phyloP scores from a whole-genome alignment of 2,329 filamentous ascomycete species.

The Sporothrix sp. region DNA sequence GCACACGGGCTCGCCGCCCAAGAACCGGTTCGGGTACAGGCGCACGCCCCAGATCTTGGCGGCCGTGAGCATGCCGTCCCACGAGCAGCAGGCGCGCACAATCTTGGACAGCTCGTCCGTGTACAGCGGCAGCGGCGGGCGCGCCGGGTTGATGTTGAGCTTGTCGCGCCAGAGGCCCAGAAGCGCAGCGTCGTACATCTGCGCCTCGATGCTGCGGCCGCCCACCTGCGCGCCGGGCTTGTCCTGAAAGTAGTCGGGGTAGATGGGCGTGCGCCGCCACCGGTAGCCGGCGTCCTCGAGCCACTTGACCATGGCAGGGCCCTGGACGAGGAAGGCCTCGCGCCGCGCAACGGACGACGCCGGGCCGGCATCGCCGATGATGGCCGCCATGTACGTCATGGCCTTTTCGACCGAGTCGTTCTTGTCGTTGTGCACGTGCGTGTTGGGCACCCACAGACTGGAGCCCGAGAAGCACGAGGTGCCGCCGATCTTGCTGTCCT shows the following conservation, averaged over 20 bases:
- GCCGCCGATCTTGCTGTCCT: slow-evolving; percentile 25
- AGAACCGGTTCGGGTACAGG: slow-evolving; percentile 7
- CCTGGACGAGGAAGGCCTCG: slow-evolving; percentile 24
- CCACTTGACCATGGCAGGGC: slow-evolving; percentile 25
- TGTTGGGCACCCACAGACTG: slow-evolving; percentile 28
- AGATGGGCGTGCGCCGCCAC: slow-evolving; percentile 20
- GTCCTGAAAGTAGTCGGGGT: slow-evolving; percentile 27
- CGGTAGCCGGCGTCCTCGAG: slow-evolving; percentile 22
- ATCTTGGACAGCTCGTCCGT: slow-evolving; percentile 15
- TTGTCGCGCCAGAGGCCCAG: slow-evolving; percentile 21
- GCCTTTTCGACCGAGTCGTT: slow-evolving; percentile 22
- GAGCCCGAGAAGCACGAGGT: slow-evolving; percentile 28
- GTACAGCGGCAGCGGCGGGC: slow-evolving; percentile 14
- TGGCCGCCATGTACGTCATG: slow-evolving; percentile 22
- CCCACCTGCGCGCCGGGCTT: slow-evolving; percentile 18
- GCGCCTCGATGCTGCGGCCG: slow-evolving; percentile 23
- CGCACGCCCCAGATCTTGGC: slow-evolving; percentile 12
- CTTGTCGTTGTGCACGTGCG: slow-evolving; percentile 18
- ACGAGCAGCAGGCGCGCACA: slow-evolving; percentile 10
- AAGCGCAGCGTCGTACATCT: slow-evolving; percentile 21
- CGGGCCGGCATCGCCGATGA: slow-evolving; percentile 23
- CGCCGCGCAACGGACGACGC: slow-evolving; percentile 22
- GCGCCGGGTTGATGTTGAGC: slow-evolving; percentile 14
- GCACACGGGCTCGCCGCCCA: slow-evolving; percentile 17
- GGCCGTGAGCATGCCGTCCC: slow-evolving; percentile 10